Base-by-base conservation (phyloP, 371 early-diverging fungal species). In the Coemansia sp. region DNA sequence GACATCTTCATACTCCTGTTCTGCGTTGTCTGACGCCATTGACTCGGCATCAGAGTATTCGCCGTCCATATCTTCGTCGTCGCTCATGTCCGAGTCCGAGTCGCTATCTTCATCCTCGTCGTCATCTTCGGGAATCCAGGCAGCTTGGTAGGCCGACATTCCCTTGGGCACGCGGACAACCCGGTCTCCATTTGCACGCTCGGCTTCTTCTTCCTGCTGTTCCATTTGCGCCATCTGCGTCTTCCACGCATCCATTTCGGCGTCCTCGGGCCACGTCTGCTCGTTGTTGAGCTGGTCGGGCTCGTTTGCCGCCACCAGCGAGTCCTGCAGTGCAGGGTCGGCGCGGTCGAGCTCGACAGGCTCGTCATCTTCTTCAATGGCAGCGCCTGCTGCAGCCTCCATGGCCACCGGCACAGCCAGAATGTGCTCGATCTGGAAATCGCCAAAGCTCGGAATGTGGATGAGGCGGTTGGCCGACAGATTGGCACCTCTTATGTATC, bases 231-330 rank as follows among this genome's bases (percentile, higher is more conserved):
- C 63, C 65, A 69, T 72, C 57, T 71, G 67, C 68, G 50, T 59
- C 65, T 60, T 51, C 82, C 82, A 82, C 28, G 23, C 74, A 9
- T 40, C 86, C 72, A 95, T 72, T 82, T 97, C 98, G 78, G 94
- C 94, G 68, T 94, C 95, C 3, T 95, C 95, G 1, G 97, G 97
- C 97, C 97, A 96, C n/a, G 96, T 97, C 78, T 97, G 97, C 79
- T 97, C 98, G 53, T 89, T 93, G 7, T 87, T 88, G 86, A 94
- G 85, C 60, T 90, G 86, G 83, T 94, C 92, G n/a, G 93, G 93
- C 62, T 89, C 91, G 67, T 95, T 95, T 62, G 92, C 92, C 2
- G 90, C 84, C 14, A 92, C 84, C 60, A 94, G 82, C 59, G 88
- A 84, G 69, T 97, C 96, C 80, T 89, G 91, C 56, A 82, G 80